phyloP scores from a whole-genome alignment of 495 filamentous ascomycete species.

The Xylaria palmicola region DNA sequence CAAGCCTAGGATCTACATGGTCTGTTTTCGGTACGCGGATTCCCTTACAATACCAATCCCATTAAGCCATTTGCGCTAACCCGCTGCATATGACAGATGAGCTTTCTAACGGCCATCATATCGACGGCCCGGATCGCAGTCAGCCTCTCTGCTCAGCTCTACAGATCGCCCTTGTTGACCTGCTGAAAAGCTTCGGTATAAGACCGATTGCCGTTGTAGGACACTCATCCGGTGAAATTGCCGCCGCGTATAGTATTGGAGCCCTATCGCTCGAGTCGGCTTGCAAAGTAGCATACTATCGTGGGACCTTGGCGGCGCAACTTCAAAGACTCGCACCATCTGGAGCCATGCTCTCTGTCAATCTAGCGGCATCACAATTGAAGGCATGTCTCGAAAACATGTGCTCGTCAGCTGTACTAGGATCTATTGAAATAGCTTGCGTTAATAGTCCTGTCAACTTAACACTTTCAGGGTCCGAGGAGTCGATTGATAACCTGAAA shows the following conservation, averaged over 20 bases:
- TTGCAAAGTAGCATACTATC: conserved; percentile 47
- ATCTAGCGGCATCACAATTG: conserved; percentile 23
- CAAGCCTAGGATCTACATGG: conserved; percentile 30
- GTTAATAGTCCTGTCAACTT: conserved; percentile 47
- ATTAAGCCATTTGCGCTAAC: neutral
- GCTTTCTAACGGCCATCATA: conserved; percentile 21
- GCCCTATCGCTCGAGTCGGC: conserved; percentile 41
- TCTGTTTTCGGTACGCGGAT: conserved; percentile 29
- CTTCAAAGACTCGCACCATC: conserved; percentile 22
- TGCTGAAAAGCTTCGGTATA: conserved; percentile 48
- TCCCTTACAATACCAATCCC: conserved; percentile 14
- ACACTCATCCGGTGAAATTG: conserved; percentile 61
- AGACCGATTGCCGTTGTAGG: conserved; percentile 46
- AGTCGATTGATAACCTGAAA: conserved; percentile 35
- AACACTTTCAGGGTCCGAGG: conserved; percentile 43
- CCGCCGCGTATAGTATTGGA: conserved; percentile 32
- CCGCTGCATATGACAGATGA: conserved; percentile 21
- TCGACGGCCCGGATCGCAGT: conserved; percentile 36
- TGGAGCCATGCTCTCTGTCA: conserved; percentile 44
- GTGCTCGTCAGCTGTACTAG: neutral
- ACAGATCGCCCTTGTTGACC: conserved; percentile 49
- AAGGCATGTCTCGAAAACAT: conserved; percentile 24
- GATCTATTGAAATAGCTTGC: conserved; percentile 39
- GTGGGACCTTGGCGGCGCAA: conserved; percentile 28
- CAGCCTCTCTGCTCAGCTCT: conserved; percentile 44